Evolutionary conservation across 345 rosid genomes (phyloP), one percentile per base, ranked within the genome.

Genomic region (Pistacia vera): DNA sequence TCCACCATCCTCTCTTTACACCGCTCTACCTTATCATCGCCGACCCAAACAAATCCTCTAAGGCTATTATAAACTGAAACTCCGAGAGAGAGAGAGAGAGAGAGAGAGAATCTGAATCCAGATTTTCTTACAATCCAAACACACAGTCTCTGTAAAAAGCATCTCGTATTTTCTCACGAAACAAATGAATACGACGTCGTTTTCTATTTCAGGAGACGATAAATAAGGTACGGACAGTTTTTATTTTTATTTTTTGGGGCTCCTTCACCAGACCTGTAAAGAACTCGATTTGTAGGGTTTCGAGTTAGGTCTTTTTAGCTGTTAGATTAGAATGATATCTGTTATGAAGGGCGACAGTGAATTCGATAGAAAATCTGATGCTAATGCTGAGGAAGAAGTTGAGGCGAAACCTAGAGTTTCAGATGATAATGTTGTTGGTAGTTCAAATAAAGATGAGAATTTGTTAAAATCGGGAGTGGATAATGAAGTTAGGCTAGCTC

Each of bases 41-140:
- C 33, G 44, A 46, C 30, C n/a, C n/a, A 33, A 73, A 49, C 60
- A 3, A 14, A 28, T n/a, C 13, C 72, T 4, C 20, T 48, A 46
- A 36, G 25, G 25, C 25, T 25, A 0, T 25, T 0, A 25, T 67
- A 62, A 68, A 25, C 49, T 56, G 20, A 77, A 67, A 48, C 55
- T 28, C 35, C 8, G 25, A 25, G 25, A 22, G 28, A 22, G 25
- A 22, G 25, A 16, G 8, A 33, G 5, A 68, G 65, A 30, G 2
- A 30, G 66, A 44, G 4, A 4, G 11, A 48, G 33, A 41, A 16
- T 35, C 46, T 18, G 46, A 49, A 16, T 41, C 41, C 78, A 38
- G 28, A 54, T 73, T 78, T 78, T 81, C 79, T 73, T 36, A 51
- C 67, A 63, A 68, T 62, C 84, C 82, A 71, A 79, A 76, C 83